Evolutionary conservation across 768 basidiomycete species (phyloP), one percentile per base, ranked within the genome.

Genomic region (Leucosporidium scottii): DNA sequence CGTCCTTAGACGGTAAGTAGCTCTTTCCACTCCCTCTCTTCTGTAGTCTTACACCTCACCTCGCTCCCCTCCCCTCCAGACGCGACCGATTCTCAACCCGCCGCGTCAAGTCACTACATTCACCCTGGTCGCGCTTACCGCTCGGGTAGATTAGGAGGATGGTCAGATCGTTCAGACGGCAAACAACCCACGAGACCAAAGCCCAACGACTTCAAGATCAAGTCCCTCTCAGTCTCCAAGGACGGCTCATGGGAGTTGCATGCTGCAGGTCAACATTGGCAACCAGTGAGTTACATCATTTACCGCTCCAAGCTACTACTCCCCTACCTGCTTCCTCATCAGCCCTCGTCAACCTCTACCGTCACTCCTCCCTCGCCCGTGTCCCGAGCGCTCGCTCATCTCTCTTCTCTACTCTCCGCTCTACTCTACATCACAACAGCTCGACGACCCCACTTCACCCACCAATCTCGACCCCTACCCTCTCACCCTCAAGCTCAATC

Each of bases 141-240:
- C 48, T 58, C 58, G 31, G 70, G 67, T 1, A 23, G 66, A 3
- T n/a, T 64, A 7, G 30, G 56, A 4, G 56, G 12, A 20, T 20
- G 31, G 31, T 2, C 17, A 18, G 21, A 54, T 10, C 6, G 12
- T 3, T 13, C 53, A 23, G 21, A 51, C 9, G 21, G 6, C 13
- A 51, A 23, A 27, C 17, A 4, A n/a, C 13, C 15, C 18, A 21
- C 31, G 12, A 62, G 31, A 39, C 62, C 48, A 1, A 9, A 57
- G 8, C 60, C 61, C 27, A 61, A 62, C 51, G 70, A 71, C 55
- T 71, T 67, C n/a, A 48, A 36, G 25, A 48, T 71, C 56, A 67
- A 67, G 30, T 57, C 36, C n/a, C 15, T 65, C 6, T 6, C 17
- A 0, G 48, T 71, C 31, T 28, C 55, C 9, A 71, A 67, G 48